Conservation (phyloP, 1,284 basidiomycete genomes). For the Microbotryum silenes-acaulis region DNA sequence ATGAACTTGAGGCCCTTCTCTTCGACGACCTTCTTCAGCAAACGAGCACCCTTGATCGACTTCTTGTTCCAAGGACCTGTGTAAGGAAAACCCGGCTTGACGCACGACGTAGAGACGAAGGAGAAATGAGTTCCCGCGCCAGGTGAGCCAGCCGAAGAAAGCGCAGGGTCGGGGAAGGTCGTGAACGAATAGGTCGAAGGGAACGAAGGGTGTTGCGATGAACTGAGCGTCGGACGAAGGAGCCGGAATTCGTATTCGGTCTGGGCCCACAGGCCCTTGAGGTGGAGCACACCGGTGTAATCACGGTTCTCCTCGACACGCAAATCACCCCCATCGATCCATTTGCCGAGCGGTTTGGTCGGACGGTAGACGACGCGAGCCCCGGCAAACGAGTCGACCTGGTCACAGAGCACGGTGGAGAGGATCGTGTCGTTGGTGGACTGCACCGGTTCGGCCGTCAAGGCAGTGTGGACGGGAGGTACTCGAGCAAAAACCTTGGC, state of each 20-base stretch:
- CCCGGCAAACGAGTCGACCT: slow-evolving; percentile 16
- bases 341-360: slow-evolving; percentile 31
- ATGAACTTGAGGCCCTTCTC: slow-evolving; percentile 45
- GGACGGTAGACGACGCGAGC: slow-evolving; percentile 31
- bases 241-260: slow-evolving; percentile 64
- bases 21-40: slow-evolving; percentile 29
- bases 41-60: slow-evolving; percentile 31
- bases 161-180: slow-evolving; percentile 60
- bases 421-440: slow-evolving; percentile 6
- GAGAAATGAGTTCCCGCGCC: slow-evolving; percentile 48
- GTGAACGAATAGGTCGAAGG: slow-evolving; percentile 50
- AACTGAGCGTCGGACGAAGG: slow-evolving; percentile 46
- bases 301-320: slow-evolving; percentile 47
- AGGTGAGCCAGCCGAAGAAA: slow-evolving; percentile 39
- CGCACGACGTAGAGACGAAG: slow-evolving; percentile 58
- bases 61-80: slow-evolving; percentile 36
- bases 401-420: slow-evolving; percentile 4
- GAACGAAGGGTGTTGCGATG: slow-evolving; percentile 49
- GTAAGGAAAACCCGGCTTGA: slow-evolving; percentile 40
- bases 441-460: background rate
- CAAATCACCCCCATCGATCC: slow-evolving; percentile 26
- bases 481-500: slow-evolving; percentile 58
- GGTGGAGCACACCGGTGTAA: slow-evolving; percentile 56
- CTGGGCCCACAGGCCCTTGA: slow-evolving; percentile 59
- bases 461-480: slow-evolving; percentile 39